Conservation (phyloP, 1,139 yeast species). For the Meyerozyma athensensis region DNA sequence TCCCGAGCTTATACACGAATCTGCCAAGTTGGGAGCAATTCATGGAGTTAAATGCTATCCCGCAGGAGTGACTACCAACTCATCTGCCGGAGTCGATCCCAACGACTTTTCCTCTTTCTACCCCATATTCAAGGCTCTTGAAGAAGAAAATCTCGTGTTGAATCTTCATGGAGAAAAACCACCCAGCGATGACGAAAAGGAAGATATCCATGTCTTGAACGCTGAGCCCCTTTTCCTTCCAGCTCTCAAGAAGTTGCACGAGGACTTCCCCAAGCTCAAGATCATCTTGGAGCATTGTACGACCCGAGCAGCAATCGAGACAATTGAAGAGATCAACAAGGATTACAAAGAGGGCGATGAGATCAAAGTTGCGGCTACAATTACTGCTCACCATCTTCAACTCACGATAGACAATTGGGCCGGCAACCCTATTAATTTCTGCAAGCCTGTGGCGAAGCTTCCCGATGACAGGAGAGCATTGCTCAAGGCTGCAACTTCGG, state of each 20-base stretch:
- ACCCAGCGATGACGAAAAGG: conserved; percentile 44
- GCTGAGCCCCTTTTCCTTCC: conserved; percentile 94
- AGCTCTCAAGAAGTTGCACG: conserved; percentile 74
- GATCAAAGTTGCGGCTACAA: conserved; percentile 77
- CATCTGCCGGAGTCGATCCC: conserved; percentile 88
- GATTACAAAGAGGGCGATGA: conserved; percentile 37
- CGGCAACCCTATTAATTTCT: conserved; percentile 88
- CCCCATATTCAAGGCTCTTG: conserved; percentile 86
- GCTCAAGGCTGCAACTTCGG: conserved; percentile 84
- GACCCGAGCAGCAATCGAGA: conserved; percentile 78
- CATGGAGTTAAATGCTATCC: conserved; percentile 94
- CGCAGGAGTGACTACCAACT: conserved; percentile 97
- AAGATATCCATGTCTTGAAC: conserved; percentile 75
- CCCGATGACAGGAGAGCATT: conserved; percentile 81
- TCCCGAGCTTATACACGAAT: conserved; percentile 76
- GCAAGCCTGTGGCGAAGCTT: conserved; percentile 96
- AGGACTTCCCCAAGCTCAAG: conserved; percentile 79
- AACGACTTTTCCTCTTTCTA: conserved; percentile 85
- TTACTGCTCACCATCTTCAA: conserved; percentile 91
- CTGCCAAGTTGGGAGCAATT: conserved; percentile 67
- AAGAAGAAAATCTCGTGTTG: conserved; percentile 67
- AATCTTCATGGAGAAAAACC: conserved; percentile 97
- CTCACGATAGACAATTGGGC: conserved; percentile 95
- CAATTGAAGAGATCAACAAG: conserved; percentile 65
- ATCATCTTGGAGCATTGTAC: conserved; percentile 95